phyloP scores from a whole-genome alignment of 768 basidiomycete species.

The Strobilomyces echinocephalus region DNA sequence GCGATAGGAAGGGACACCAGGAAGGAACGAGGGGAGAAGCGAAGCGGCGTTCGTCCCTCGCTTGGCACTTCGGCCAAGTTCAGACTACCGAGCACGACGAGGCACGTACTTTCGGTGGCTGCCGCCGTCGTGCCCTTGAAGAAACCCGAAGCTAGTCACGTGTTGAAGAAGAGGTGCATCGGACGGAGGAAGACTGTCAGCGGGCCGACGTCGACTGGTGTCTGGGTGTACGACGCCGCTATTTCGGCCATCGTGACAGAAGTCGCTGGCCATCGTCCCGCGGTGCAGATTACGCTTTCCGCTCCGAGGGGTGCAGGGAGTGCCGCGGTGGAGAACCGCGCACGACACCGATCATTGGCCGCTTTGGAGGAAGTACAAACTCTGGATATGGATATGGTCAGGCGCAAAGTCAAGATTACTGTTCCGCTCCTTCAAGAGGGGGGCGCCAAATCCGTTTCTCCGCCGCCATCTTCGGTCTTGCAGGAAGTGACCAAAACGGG shows the following conservation, averaged over 20 bases:
- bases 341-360: conserved; percentile 21
- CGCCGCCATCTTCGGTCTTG: not conserved
- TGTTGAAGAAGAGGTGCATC: conserved; percentile 53
- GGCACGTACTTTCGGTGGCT: not conserved
- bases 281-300: conserved; percentile 21
- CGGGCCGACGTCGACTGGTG: conserved; percentile 28
- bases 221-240: conserved; percentile 51
- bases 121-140: not conserved
- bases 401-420: conserved; percentile 17
- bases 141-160: conserved; percentile 24
- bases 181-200: conserved; percentile 45
- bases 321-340: conserved; percentile 4
- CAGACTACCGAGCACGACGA: not conserved
- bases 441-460: not conserved
- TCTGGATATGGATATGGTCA: conserved; percentile 4
- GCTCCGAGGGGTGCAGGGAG: not conserved
- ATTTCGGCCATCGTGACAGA: conserved; percentile 38
- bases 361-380: conserved; percentile 14
- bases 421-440: conserved; percentile 13
- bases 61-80: not conserved
- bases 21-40: not conserved
- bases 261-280: conserved; percentile 13
- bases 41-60: not conserved
- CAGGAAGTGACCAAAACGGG: not conserved
- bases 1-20: conserved; percentile 6